Base-by-base conservation (phyloP, 2,329 filamentous ascomycete species). In the Zasmidium cellare region DNA sequence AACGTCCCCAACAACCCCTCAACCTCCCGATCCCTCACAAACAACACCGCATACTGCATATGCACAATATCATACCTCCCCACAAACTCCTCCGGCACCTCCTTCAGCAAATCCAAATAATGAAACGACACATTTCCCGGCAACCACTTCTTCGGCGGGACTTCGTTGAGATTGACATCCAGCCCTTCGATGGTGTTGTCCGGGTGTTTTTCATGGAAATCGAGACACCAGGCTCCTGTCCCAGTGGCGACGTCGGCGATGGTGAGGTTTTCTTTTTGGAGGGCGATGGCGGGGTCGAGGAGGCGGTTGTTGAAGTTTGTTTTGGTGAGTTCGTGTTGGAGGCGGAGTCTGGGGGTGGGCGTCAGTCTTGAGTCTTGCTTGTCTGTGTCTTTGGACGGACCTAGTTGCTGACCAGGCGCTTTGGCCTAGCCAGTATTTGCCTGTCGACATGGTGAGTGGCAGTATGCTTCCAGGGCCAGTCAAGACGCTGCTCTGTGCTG, bases 161-260 rank as follows among this genome's bases (percentile, higher is more conserved):
- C 35, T 47, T 57, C 48, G 12, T 24, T 46, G 38, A 57, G 49
- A 20, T 46, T 57, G 38, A 57, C 52, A 24, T 57, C 55, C 3
- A 46, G 44, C 3, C 48, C 49, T 16, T 52, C 35, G 9, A 57
- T 46, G 19, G 23, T 46, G 2, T 23, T 28, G 9, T 24, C 24
- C 9, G 55, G 49, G 9, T 52, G 22, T 9, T 57, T 41, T 16
- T 53, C 49, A 5, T 48, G 24, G 49, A 57, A 20, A 16, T 57
- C 55, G n/a, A 51, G n/a, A 18, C 48, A 38, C 55, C 55, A 57
- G 12, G 47, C 22, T 6, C 55, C 48, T 25, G 49, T 57, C 23
- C 55, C 55, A 16, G 48, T 52, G 22, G 48, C 55, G n/a, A 57
- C 28, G 49, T 57, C 55, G 22, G 48, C 48, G 24, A 57, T 52